These are phyloP conservation scores for Ceratocystis smalleyi DNA, from an alignment of 2,329 filamentous ascomycete species.

Conservation along the genomic window DNA sequence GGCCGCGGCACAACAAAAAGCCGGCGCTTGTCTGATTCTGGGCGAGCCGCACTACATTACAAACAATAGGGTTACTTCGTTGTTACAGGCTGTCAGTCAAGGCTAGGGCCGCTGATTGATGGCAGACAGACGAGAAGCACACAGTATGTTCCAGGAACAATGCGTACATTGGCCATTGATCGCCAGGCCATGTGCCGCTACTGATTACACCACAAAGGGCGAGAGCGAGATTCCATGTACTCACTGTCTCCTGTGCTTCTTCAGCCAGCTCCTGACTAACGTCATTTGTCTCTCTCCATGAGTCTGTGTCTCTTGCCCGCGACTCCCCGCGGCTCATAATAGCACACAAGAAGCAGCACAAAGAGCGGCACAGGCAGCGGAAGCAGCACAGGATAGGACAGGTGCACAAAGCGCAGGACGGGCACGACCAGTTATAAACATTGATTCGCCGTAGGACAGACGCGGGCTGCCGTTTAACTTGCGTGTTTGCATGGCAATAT, in stretches of 20 bases:
- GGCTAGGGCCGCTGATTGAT: too few species aligned
- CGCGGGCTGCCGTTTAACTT: background rate
- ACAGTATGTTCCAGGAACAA: background rate
- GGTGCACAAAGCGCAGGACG: background rate
- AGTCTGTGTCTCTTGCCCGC: background rate
- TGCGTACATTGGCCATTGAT: background rate
- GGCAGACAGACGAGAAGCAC: background rate
- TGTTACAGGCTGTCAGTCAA: too few species aligned
- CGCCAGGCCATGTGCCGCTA: background rate
- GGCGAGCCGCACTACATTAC: too few species aligned
- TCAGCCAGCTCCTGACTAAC: background rate
- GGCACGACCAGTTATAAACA: background rate
- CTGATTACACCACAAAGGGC: too few species aligned
- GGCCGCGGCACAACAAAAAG: too few species aligned
- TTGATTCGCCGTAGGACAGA: background rate
- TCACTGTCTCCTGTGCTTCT: too few species aligned
- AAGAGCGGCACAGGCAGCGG: background rate
- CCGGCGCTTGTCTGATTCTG: too few species aligned
- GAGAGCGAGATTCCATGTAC: too few species aligned
- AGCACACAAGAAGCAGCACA: background rate
- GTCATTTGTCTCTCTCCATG: constrained; percentile 5
- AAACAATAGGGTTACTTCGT: too few species aligned
- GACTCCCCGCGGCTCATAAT: background rate
- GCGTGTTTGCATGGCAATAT: background rate
- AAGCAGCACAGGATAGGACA: background rate